Conservation (phyloP, 257 asterid genomes). For the Plantago major region DNA sequence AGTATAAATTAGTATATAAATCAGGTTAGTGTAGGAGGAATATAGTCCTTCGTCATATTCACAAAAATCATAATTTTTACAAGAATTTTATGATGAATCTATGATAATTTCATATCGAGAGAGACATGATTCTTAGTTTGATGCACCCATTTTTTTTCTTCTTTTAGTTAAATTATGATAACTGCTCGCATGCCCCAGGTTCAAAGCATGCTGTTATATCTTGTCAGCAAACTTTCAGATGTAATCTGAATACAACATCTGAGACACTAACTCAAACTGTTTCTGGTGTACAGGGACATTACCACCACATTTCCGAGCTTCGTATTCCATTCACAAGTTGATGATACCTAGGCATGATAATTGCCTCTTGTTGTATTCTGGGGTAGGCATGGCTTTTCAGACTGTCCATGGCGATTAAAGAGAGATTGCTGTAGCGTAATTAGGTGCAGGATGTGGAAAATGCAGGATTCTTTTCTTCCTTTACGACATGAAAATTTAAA, state of each 20-base stretch:
- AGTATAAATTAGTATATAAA: too few relatives aligned
- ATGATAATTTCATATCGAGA: too few relatives aligned
- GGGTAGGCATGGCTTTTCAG: conserved; percentile 4
- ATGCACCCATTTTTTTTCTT: too few relatives aligned
- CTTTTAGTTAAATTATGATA: not conserved
- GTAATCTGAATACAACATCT: not conserved
- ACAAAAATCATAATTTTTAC: too few relatives aligned
- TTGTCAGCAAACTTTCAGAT: not conserved
- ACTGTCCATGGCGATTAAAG: conserved; percentile 4
- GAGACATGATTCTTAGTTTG: too few relatives aligned
- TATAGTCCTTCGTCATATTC: too few relatives aligned
- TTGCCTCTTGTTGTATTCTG: not conserved
- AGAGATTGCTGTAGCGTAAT: conserved; percentile 12
- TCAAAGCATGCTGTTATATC: not conserved
- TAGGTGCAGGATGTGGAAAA: conserved; percentile 26
- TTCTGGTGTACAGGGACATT: conserved; percentile 56
- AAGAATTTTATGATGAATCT: too few relatives aligned
- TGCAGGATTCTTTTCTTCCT: conserved; percentile 25
- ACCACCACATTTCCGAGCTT: conserved; percentile 92
- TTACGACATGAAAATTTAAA: conserved; percentile 5
- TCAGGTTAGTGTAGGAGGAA: too few relatives aligned
- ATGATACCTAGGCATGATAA: conserved; percentile 42
- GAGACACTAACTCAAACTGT: conserved; percentile 11
- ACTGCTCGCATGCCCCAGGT: not conserved
- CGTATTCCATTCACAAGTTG: conserved; percentile 83